These are phyloP conservation scores for Scedosporium minutisporum DNA, from an alignment of 2,329 filamentous ascomycete genomes.

Conservation along the genomic window DNA sequence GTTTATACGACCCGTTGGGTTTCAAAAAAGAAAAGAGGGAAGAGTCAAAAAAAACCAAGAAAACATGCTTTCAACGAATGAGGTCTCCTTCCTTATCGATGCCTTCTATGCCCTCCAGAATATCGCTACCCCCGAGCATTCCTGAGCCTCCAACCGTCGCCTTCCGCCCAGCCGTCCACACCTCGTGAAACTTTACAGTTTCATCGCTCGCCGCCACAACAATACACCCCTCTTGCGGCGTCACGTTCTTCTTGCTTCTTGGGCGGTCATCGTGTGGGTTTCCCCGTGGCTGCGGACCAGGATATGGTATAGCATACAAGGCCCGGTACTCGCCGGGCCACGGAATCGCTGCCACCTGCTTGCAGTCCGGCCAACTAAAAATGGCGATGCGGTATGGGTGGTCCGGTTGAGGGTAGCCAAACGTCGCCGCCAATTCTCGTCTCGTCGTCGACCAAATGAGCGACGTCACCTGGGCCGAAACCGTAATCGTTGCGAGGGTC, in stretches of 20 bases:
- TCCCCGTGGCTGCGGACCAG: constrained; percentile 33
- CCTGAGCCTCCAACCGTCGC: constrained; percentile 42
- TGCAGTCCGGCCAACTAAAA: constrained; percentile 89
- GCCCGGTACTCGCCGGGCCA: constrained; percentile 74
- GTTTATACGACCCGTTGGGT: background rate
- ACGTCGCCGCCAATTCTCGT: constrained; percentile 83
- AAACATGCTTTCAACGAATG: constrained; percentile 52
- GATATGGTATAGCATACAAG: constrained; percentile 80
- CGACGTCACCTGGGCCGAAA: constrained; percentile 86
- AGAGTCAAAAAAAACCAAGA: background rate
- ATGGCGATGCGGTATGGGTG: constrained; percentile 84
- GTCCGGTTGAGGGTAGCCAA: constrained; percentile 85
- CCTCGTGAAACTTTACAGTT: constrained; percentile 89
- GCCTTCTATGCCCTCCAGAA: constrained; percentile 72
- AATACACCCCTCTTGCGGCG: constrained; percentile 49
- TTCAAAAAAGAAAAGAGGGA: background rate
- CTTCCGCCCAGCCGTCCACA: constrained; percentile 64
- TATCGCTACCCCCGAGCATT: constrained; percentile 71
- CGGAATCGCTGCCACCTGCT: constrained; percentile 73
- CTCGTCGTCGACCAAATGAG: constrained; percentile 81
- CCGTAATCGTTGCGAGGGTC: constrained; percentile 80
- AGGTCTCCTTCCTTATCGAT: constrained; percentile 65
- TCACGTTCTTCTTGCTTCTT: constrained; percentile 12
- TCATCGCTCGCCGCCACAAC: constrained; percentile 88
- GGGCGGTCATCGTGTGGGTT: constrained; percentile 7